These are phyloP conservation scores for Curvularia verruculosa DNA, from an alignment of 2,329 filamentous ascomycete species.

Conservation along the genomic window DNA sequence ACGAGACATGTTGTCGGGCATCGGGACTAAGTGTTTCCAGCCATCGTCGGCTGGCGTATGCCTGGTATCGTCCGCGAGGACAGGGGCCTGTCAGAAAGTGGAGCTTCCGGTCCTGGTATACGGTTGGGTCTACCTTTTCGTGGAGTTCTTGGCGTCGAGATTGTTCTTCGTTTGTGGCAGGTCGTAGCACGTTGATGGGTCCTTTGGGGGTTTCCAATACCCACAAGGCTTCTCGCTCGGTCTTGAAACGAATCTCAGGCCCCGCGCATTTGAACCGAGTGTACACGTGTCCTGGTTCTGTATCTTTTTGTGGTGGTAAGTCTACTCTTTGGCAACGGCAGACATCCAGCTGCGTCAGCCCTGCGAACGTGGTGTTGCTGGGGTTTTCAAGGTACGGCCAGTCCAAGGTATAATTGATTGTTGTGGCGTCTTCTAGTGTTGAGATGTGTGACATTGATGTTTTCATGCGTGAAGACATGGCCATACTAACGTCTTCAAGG, in stretches of 20 bases:
- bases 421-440: conserved; percentile 44
- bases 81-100: conserved; percentile 39
- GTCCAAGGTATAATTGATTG: conserved; percentile 44
- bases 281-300: conserved; percentile 38
- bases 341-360: conserved; percentile 33
- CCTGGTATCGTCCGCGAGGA: conserved; percentile 43
- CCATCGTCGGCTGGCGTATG: conserved; percentile 37
- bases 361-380: conserved; percentile 39
- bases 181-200: conserved; percentile 40
- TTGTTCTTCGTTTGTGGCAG: conserved; percentile 28
- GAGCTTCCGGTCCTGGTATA: conserved; percentile 37
- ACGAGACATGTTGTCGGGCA: conserved; percentile 28
- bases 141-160: conserved; percentile 27
- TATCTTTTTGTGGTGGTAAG: conserved; percentile 6
- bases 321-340: conserved; percentile 32
- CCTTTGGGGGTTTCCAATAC: conserved; percentile 30
- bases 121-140: conserved; percentile 29
- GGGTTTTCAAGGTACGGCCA: conserved; percentile 41
- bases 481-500: neutral
- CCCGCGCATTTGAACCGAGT: conserved; percentile 35
- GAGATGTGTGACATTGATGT: conserved; percentile 29
- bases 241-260: conserved; percentile 31
- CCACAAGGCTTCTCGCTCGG: conserved; percentile 30
- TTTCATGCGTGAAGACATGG: conserved; percentile 21
- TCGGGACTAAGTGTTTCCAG: conserved; percentile 23